phyloP scores from a whole-genome alignment of 495 filamentous ascomycete species.

The Tuber melanosporum region DNA sequence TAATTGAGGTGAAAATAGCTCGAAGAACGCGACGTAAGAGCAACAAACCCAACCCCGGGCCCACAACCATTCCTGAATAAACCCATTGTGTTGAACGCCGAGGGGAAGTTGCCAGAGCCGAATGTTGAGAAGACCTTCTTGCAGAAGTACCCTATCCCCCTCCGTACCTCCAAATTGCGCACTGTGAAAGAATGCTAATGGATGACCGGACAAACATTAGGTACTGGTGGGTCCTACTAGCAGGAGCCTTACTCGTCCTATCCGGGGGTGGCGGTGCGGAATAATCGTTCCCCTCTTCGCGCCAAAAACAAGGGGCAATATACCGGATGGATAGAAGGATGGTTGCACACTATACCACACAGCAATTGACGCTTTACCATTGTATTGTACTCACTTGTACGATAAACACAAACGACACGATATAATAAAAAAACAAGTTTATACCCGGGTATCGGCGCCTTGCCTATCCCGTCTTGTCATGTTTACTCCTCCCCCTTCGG shows the following conservation, averaged over 20 bases:
- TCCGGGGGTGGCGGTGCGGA: constrained; percentile 46
- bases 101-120: constrained; percentile 53
- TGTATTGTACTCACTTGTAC: background rate
- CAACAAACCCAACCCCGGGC: constrained; percentile 48
- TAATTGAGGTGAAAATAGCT: background rate
- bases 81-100: constrained; percentile 56
- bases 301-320: background rate
- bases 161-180: constrained; percentile 26
- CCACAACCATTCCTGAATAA: constrained; percentile 57
- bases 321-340: background rate
- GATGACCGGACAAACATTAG: constrained; percentile 32
- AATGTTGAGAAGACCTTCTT: constrained; percentile 60
- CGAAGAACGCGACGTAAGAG: constrained; percentile 47
- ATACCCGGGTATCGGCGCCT: background rate
- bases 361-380: background rate
- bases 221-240: constrained; percentile 50
- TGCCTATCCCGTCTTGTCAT: background rate
- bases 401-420: background rate
- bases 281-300: constrained; percentile 5
- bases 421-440: background rate
- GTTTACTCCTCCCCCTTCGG: background rate
- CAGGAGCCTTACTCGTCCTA: constrained; percentile 39
- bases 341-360: background rate
- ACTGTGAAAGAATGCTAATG: constrained; percentile 1
- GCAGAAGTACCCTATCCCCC: constrained; percentile 56